Evolutionary conservation across 2,329 filamentous ascomycete genomes (phyloP).

Genomic region (Tolypocladium ovalisporum): DNA sequence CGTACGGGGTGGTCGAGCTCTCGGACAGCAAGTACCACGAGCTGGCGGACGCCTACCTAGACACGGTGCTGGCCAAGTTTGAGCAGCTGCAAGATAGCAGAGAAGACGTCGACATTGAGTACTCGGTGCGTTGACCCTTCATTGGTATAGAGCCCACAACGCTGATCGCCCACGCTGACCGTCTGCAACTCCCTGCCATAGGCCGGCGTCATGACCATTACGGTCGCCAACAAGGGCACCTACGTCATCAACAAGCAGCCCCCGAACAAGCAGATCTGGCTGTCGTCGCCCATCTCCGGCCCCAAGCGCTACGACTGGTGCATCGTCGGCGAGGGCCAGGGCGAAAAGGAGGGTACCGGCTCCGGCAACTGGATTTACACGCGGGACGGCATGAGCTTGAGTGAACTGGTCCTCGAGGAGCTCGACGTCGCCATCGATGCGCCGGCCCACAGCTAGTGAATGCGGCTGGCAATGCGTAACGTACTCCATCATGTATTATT

Average conservation of each 20-base stretch:
- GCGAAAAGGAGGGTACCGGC: slow-evolving; percentile 65
- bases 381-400: slow-evolving; percentile 69
- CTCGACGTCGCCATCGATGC: slow-evolving; percentile 53
- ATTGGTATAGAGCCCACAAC: background rate
- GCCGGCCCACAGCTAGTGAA: slow-evolving; percentile 13
- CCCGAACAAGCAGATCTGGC: slow-evolving; percentile 95
- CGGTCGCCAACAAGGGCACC: slow-evolving; percentile 57
- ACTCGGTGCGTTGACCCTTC: slow-evolving; percentile 52
- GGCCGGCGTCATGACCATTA: slow-evolving; percentile 78
- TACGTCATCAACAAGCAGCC: slow-evolving; percentile 99
- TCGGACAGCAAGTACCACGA: slow-evolving; percentile 64
- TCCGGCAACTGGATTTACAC: slow-evolving; percentile 78
- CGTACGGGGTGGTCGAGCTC: slow-evolving; percentile 48
- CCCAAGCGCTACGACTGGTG: slow-evolving; percentile 95
- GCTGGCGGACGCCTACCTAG: slow-evolving; percentile 65
- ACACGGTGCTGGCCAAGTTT: slow-evolving; percentile 42
- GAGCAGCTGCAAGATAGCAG: slow-evolving; percentile 65
- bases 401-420: slow-evolving; percentile 63
- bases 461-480: background rate
- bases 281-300: slow-evolving; percentile 80
- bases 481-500: background rate
- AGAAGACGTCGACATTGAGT: slow-evolving; percentile 80
- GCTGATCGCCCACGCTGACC: background rate
- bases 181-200: slow-evolving; percentile 25
- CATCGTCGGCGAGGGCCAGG: slow-evolving; percentile 55